Evolutionary conservation across 306 rosid species (phyloP).

Genomic region (Lathyrus oleraceus): DNA sequence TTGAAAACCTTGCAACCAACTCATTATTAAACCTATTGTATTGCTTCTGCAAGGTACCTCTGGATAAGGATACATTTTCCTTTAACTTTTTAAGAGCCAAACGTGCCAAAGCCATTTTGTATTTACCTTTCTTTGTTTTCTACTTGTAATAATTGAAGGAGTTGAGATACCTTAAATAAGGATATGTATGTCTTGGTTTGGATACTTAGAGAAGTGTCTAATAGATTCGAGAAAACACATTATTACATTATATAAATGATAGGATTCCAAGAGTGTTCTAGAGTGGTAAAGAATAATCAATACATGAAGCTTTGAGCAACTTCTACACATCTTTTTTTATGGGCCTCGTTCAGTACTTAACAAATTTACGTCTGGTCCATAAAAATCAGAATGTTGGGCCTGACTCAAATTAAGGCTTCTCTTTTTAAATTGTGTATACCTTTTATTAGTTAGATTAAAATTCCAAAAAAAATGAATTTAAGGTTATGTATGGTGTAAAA

Average conservation of each 20-base stretch:
- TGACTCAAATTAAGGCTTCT: not conserved
- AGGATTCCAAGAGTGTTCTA: slow-evolving; percentile 35
- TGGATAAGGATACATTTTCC: slow-evolving; percentile 35
- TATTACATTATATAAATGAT: not conserved
- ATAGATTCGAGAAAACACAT: slow-evolving; percentile 36
- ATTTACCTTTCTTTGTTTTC: not conserved
- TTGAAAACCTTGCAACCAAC: slow-evolving; percentile 40
- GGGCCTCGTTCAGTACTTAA: not conserved
- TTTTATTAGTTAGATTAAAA: not conserved
- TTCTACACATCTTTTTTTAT: not conserved
- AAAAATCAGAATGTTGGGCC: not conserved
- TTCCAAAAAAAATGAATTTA: not conserved
- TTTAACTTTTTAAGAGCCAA: slow-evolving; percentile 58
- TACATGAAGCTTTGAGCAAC: not conserved
- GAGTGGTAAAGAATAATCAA: slow-evolving; percentile 26
- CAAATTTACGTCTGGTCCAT: not conserved
- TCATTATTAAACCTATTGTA: slow-evolving; percentile 37
- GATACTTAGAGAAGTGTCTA: slow-evolving; percentile 56
- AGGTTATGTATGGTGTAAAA: not conserved
- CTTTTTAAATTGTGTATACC: not conserved
- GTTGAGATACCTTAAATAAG: slow-evolving; percentile 36
- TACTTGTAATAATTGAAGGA: not conserved
- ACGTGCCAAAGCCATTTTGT: slow-evolving; percentile 70
- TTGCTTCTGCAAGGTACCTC: slow-evolving; percentile 40
- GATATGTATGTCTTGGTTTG: not conserved